Percentiles rank a stretch among this genome's conserved stretches.
These are phyloP conservation scores for Lactarius evosmus DNA, from an alignment of 768 basidiomycete species.

Conservation along the genomic window DNA sequence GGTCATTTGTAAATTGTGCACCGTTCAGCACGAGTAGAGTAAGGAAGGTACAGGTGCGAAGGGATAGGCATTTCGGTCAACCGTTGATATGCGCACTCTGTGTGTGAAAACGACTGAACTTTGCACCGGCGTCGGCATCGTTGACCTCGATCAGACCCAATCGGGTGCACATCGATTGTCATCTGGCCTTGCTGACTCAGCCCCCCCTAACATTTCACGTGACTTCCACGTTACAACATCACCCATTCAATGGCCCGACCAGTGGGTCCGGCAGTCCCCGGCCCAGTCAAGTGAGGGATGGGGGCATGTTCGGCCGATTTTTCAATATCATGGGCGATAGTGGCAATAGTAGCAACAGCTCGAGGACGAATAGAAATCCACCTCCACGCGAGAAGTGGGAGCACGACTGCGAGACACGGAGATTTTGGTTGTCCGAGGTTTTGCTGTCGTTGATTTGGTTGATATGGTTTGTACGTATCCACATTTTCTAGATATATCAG, in stretches of 20 bases:
- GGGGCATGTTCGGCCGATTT: slow-evolving; percentile 20
- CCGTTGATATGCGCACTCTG: background rate
- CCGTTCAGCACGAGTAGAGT: slow-evolving; percentile 9
- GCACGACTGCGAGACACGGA: background rate
- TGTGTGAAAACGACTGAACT: slow-evolving; percentile 3
- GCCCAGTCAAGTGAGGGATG: slow-evolving; percentile 18
- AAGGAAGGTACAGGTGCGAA: background rate
- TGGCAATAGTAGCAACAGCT: slow-evolving; percentile 9
- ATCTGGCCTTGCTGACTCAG: too few species aligned
- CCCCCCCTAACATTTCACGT: too few species aligned
- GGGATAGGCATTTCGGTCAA: background rate
- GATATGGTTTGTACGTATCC: slow-evolving; percentile 1
- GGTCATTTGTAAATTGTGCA: background rate
- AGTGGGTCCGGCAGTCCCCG: slow-evolving; percentile 14
- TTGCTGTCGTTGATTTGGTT: slow-evolving; percentile 1
- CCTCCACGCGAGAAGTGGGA: slow-evolving; percentile 13
- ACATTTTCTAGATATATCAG: slow-evolving; percentile 9
- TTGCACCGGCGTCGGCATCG: background rate
- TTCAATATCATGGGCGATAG: slow-evolving; percentile 17
- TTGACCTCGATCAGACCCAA: too few species aligned
- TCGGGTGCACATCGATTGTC: background rate
- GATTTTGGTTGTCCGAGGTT: background rate
- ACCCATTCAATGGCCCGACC: slow-evolving; percentile 5
- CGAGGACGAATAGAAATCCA: slow-evolving; percentile 15
- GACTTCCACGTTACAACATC: too few species aligned